Percentiles rank a stretch among this genome's conserved stretches.
Evolutionary conservation across 352 stramenopile species (phyloP).

Genomic region (Elongisporangium undulatum): DNA sequence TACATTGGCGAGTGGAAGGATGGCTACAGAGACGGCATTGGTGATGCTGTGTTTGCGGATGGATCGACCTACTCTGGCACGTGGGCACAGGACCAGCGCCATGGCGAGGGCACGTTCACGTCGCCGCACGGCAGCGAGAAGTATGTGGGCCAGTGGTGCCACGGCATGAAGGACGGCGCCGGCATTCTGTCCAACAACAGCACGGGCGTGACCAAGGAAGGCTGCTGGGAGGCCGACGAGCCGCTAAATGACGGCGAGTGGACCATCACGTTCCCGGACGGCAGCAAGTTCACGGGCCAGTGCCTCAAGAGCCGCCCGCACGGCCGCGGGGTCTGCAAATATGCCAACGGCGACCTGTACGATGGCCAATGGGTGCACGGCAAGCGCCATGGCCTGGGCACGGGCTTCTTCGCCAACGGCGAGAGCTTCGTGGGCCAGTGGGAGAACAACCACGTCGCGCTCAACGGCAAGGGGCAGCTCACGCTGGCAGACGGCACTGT

Average conservation of each 20-base stretch:
- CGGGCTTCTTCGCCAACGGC: constrained; percentile 68
- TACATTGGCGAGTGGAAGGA: constrained; percentile 64
- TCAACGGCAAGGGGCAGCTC: constrained; percentile 63
- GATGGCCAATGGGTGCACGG: constrained; percentile 78
- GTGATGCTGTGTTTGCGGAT: constrained; percentile 44
- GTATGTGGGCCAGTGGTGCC: constrained; percentile 69
- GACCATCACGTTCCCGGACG: constrained; percentile 72
- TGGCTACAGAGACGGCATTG: constrained; percentile 51
- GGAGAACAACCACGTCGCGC: constrained; percentile 79
- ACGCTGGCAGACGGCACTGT: constrained; percentile 69
- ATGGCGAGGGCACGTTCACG: constrained; percentile 63
- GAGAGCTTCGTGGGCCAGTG: constrained; percentile 73
- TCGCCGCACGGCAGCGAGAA: constrained; percentile 44
- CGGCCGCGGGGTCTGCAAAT: constrained; percentile 71
- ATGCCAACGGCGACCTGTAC: constrained; percentile 81
- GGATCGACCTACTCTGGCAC: constrained; percentile 54
- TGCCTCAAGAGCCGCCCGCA: constrained; percentile 63
- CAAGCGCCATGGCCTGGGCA: constrained; percentile 67
- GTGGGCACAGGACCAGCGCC: constrained; percentile 45
- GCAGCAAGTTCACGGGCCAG: constrained; percentile 69
- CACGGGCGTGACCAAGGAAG: constrained; percentile 64
- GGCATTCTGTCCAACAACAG: constrained; percentile 38
- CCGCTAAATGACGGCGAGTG: constrained; percentile 56
- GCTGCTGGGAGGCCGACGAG: constrained; percentile 48
- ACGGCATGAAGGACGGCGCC: constrained; percentile 42